Percentiles rank a stretch among this genome's conserved stretches.
Conservation (phyloP, 495 filamentous ascomycete genomes). For the Arthonia radiata region DNA sequence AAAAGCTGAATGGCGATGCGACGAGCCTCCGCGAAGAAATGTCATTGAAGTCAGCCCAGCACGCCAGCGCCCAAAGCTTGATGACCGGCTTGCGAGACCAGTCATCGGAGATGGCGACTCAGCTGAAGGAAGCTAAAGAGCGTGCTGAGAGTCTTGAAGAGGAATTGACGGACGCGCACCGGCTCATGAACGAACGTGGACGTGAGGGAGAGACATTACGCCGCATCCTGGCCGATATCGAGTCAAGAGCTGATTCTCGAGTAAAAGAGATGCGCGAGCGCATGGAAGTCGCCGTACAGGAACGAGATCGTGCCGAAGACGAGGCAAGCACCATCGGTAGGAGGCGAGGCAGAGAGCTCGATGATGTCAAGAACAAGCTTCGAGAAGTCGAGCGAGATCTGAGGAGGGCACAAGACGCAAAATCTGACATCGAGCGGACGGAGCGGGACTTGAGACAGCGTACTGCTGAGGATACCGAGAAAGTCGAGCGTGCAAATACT, state of each 20-base stretch:
- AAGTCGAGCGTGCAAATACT: slow-evolving; percentile 35
- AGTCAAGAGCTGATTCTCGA: slow-evolving; percentile 53
- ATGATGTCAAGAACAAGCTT: slow-evolving; percentile 55
- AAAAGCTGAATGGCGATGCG: slow-evolving; percentile 37
- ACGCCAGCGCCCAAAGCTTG: slow-evolving; percentile 57
- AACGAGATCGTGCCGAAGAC: slow-evolving; percentile 79
- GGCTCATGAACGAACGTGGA: slow-evolving; percentile 74
- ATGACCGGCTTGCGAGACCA: slow-evolving; percentile 87
- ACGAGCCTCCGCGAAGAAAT: slow-evolving; percentile 52
- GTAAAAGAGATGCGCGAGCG: slow-evolving; percentile 70
- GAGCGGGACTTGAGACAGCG: slow-evolving; percentile 50
- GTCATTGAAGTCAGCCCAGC: slow-evolving; percentile 63
- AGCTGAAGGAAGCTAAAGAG: slow-evolving; percentile 70
- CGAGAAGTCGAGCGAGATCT: slow-evolving; percentile 61
- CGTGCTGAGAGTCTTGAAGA: slow-evolving; percentile 79
- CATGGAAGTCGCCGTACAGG: slow-evolving; percentile 72
- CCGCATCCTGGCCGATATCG: slow-evolving; percentile 62
- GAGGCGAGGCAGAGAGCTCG: slow-evolving; percentile 53
- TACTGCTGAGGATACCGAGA: slow-evolving; percentile 47
- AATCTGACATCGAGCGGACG: slow-evolving; percentile 39
- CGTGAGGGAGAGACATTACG: slow-evolving; percentile 92
- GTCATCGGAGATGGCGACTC: slow-evolving; percentile 62
- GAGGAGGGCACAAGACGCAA: slow-evolving; percentile 39
- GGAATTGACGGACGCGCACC: slow-evolving; percentile 68
- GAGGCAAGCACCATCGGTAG: slow-evolving; percentile 58